phyloP scores from a whole-genome alignment of 2,329 filamentous ascomycete species.

The Trichoderma citrinoviride region DNA sequence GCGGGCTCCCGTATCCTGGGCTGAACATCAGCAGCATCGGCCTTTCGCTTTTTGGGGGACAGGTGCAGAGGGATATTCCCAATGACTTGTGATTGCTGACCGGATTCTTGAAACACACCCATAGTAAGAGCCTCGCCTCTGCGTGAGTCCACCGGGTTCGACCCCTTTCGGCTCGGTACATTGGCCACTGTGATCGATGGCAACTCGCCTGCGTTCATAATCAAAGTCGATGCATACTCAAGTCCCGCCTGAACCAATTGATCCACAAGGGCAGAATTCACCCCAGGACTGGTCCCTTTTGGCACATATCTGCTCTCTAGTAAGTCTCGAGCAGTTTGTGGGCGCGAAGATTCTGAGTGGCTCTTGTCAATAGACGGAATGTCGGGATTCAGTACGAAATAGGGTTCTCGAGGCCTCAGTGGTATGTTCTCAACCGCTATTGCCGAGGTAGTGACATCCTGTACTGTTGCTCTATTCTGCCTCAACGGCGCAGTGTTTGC shows the following conservation, averaged over 20 bases:
- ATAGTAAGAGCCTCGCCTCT: background rate
- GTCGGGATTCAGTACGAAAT: background rate
- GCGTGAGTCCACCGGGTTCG: background rate
- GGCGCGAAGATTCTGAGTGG: background rate
- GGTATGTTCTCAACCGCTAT: background rate
- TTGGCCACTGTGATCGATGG: background rate
- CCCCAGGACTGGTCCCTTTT: background rate
- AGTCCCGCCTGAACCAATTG: background rate
- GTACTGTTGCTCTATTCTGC: background rate
- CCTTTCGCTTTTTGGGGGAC: constrained; percentile 1
- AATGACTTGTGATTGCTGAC: background rate
- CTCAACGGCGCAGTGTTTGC: background rate
- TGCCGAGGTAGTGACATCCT: background rate
- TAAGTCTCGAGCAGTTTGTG: background rate
- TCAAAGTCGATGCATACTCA: background rate
- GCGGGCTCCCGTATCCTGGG: background rate
- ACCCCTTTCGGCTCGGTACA: background rate
- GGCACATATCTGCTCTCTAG: background rate
- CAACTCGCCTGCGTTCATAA: background rate
- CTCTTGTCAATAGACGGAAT: background rate
- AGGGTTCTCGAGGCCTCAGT: constrained; percentile 2
- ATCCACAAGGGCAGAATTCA: background rate
- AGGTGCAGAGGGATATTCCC: background rate
- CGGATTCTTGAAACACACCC: background rate
- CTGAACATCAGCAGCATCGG: background rate